Evolutionary conservation across 179 eudicot species (phyloP).

Genomic region (Vitellaria paradoxa): DNA sequence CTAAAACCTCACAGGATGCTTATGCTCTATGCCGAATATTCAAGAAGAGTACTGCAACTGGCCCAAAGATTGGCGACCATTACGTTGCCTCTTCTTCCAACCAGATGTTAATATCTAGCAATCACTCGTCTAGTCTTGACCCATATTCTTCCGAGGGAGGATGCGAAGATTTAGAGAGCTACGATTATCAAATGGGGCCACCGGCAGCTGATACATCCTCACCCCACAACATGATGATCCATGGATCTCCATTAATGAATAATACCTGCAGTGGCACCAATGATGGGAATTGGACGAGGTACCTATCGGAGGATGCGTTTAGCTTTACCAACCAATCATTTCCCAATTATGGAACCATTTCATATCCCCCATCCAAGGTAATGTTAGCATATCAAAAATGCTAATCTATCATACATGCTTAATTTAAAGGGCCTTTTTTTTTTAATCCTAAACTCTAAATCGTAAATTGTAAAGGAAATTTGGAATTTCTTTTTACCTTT

Average conservation of each 20-base stretch:
- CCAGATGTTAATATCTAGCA: constrained; percentile 35
- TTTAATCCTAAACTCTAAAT: too few species aligned
- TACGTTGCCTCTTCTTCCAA: constrained; percentile 31
- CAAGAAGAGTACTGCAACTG: constrained; percentile 49
- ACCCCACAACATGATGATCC: constrained; percentile 15
- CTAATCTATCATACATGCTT: too few species aligned
- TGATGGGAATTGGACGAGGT: constrained; percentile 81
- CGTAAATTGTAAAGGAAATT: too few species aligned
- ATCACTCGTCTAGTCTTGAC: constrained; percentile 52
- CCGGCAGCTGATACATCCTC: constrained; percentile 35
- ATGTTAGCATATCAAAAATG: too few species aligned
- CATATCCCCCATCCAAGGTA: constrained; percentile 50
- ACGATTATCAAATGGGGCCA: constrained; percentile 30
- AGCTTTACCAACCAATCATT: constrained; percentile 26
- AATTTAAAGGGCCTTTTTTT: too few species aligned
- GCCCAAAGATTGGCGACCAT: constrained; percentile 31
- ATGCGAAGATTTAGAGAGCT: constrained; percentile 49
- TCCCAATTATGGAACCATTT: constrained; percentile 20
- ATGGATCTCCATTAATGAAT: constrained; percentile 22
- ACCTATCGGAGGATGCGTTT: constrained; percentile 68
- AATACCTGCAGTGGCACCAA: constrained; percentile 12
- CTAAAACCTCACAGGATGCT: constrained; percentile 48
- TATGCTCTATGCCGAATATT: constrained; percentile 84
- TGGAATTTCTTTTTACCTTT: too few species aligned
- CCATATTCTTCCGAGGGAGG: constrained; percentile 49